Conservation (phyloP, 129 eudicot genomes). For the Scalesia atractyloides region DNA sequence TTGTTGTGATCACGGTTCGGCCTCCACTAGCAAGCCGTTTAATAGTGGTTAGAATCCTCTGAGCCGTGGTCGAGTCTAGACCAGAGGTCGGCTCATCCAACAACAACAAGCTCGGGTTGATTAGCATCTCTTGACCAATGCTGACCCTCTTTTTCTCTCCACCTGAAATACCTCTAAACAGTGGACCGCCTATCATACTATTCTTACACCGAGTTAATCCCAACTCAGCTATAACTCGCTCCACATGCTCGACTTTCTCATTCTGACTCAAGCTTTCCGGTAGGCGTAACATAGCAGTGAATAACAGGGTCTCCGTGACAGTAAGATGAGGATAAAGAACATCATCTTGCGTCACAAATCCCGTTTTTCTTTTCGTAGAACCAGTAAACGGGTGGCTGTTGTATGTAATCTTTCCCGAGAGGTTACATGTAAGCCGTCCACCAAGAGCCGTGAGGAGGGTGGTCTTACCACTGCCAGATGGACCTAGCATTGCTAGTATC, state of each 20-base stretch:
- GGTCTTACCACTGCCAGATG: conserved; percentile 98
- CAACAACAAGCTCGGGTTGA: conserved; percentile 84
- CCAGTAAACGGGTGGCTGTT: conserved; percentile 83
- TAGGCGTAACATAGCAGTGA: conserved; percentile 85
- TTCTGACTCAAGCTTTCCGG: conserved; percentile 59
- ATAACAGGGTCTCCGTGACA: conserved; percentile 79
- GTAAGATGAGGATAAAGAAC: conserved; percentile 92
- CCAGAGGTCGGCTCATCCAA: conserved; percentile 98
- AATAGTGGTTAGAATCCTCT: conserved; percentile 68
- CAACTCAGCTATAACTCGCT: conserved; percentile 61
- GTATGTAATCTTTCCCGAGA: conserved; percentile 85
- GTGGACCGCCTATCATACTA: conserved; percentile 96
- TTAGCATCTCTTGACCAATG: conserved; percentile 96
- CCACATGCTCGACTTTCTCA: conserved; percentile 72
- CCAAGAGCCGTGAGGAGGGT: conserved; percentile 94
- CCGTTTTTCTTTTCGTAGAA: conserved; percentile 71
- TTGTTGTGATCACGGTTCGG: conserved; percentile 82
- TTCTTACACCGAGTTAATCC: conserved; percentile 70
- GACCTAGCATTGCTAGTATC: conserved; percentile 94
- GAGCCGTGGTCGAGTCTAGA: conserved; percentile 94
- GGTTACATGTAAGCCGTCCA: conserved; percentile 70
- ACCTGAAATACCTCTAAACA: conserved; percentile 93
- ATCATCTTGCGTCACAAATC: conserved; percentile 94
- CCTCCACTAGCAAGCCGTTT: conserved; percentile 89
- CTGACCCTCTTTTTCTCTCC: conserved; percentile 98